Base-by-base conservation (phyloP, 768 basidiomycete genomes). In the Lentinula lateritia region DNA sequence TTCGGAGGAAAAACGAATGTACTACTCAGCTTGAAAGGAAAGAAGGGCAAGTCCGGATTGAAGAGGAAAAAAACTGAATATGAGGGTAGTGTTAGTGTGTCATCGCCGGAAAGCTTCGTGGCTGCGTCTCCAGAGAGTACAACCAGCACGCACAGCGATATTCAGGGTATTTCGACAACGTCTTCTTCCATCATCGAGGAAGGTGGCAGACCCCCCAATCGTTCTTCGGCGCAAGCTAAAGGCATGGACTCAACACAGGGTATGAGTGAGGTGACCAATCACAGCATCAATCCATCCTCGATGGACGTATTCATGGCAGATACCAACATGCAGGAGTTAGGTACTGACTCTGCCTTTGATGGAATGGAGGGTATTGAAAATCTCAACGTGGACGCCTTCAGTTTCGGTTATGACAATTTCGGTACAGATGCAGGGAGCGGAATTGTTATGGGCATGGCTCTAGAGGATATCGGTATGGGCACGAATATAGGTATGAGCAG, bases 381-480 rank as follows among this genome's bases (percentile, higher is more conserved):
- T 50, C 6, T 59, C 46, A 50, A 50, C 42, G 16, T 59, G 28
- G 58, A 59, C 35, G 48, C 55, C 41, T 56, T 56, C 34, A 46
- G 45, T 4, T 46, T 59, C 38, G 58, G 58, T 12, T 59, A 42
- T 23, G 55, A 56, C n/a, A 56, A 56, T 13, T 59, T 59, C 23
- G 58, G 58, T 10, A 59, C 48, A 15, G 58, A 59, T 46, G 48
- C 45, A 48, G 58, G 58, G 32, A 38, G 32, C 15, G 58, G 58
- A 9, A 59, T 59, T 38, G 58, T 59, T 2, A 59, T 59, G 58
- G 48, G 48, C 2, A 59, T 59, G 58, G 58, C 58, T n/a, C 15
- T 59, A n/a, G 58, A 59, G 35, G 58, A 59, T 36, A 59, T 59
- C 10, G 48, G 48, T 3, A 50, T 59, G 46, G 58, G 48, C 23